phyloP scores from a whole-genome alignment of 805 yeast genomes.

The Wickerhamomyces strasburgensis region DNA sequence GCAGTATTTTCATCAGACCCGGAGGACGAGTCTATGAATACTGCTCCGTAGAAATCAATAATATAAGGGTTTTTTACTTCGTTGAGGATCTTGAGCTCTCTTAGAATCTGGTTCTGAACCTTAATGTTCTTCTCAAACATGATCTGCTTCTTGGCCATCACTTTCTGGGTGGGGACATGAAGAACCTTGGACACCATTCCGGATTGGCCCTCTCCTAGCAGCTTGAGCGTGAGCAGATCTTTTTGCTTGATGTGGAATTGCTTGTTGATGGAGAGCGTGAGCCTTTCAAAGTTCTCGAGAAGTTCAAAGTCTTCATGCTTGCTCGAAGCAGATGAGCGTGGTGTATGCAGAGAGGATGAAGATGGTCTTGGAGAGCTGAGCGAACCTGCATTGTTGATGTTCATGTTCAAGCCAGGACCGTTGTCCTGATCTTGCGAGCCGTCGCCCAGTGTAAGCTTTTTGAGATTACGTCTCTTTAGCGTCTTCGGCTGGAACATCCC shows the following conservation, averaged over 20 bases:
- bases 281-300: constrained; percentile 40
- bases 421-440: constrained; percentile 6
- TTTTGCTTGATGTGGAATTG: constrained; percentile 48
- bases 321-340: constrained; percentile 27
- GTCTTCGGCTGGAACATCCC: constrained; percentile 37
- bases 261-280: constrained; percentile 51
- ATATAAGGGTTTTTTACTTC: constrained; percentile 82
- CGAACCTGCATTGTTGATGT: neutral
- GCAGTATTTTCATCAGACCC: constrained; percentile 3
- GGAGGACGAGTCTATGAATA: constrained; percentile 43
- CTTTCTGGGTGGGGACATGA: constrained; percentile 81
- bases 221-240: constrained; percentile 70
- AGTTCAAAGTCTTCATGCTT: constrained; percentile 30
- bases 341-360: constrained; percentile 18
- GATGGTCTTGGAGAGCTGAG: constrained; percentile 4
- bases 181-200: constrained; percentile 88
- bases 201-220: constrained; percentile 88
- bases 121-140: constrained; percentile 78
- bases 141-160: constrained; percentile 87
- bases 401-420: too few species aligned
- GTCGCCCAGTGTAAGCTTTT: constrained; percentile 42
- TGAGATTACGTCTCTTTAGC: constrained; percentile 53
- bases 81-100: constrained; percentile 87
- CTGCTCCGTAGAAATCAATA: constrained; percentile 89
- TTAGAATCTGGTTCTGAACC: constrained; percentile 74